These are phyloP conservation scores for Cenchrus fungigraminus DNA, from an alignment of 176 grass and related monocot genomes.

Conservation along the genomic window DNA sequence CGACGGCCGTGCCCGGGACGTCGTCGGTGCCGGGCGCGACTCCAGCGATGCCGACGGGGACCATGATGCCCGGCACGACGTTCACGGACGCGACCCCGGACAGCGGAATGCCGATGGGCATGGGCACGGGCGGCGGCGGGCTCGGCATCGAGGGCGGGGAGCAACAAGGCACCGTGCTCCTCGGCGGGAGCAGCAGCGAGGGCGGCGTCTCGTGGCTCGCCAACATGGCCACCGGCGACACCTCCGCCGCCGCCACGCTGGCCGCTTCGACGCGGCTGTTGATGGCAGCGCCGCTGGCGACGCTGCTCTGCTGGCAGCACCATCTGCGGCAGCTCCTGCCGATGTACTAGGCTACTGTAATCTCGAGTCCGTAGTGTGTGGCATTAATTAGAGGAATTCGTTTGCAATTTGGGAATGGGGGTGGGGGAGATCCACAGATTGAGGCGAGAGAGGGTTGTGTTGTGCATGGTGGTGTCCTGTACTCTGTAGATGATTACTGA, in stretches of 20 bases:
- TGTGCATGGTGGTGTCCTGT: background rate
- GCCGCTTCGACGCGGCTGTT: background rate
- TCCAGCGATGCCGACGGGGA: slow-evolving; percentile 27
- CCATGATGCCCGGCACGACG: slow-evolving; percentile 26
- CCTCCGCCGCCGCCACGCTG: background rate
- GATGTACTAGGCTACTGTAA: background rate
- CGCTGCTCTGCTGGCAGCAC: background rate
- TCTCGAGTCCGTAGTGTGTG: too few relatives aligned
- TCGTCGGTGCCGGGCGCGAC: slow-evolving; percentile 6
- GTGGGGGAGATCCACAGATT: background rate
- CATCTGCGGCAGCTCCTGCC: slow-evolving; percentile 10
- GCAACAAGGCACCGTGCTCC: slow-evolving; percentile 49
- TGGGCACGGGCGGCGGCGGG: background rate
- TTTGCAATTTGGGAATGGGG: background rate
- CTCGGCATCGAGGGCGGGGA: slow-evolving; percentile 22
- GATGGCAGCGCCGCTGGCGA: background rate
- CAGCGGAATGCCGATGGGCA: slow-evolving; percentile 36
- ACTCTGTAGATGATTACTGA: background rate
- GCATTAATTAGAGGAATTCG: background rate
- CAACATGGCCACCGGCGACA: slow-evolving; percentile 71
- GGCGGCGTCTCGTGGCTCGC: slow-evolving; percentile 68
- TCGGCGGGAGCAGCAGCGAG: slow-evolving; percentile 19
- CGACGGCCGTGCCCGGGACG: background rate
- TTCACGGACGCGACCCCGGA: slow-evolving; percentile 49
- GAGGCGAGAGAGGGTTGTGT: too few relatives aligned